phyloP scores from a whole-genome alignment of 306 rosid genomes.

The Carpinus viminea region DNA sequence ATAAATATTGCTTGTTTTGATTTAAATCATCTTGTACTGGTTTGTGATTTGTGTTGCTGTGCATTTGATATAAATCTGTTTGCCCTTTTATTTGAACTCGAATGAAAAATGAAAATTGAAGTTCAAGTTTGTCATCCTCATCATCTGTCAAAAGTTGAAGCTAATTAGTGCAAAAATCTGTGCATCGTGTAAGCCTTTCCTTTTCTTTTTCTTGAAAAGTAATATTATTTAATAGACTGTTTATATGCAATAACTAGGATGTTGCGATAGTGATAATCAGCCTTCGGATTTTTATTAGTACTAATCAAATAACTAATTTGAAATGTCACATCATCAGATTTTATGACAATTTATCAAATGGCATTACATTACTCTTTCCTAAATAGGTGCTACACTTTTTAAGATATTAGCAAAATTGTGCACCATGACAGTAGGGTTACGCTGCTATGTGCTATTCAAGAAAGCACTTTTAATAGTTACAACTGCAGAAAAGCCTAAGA shows the following conservation, averaged over 20 bases:
- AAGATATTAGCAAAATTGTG: background rate
- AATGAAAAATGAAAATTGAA: background rate
- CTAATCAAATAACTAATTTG: no score
- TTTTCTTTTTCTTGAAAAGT: no score
- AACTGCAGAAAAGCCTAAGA: background rate
- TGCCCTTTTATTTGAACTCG: background rate
- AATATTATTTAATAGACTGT: no score
- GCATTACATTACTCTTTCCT: no score
- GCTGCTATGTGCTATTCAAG: background rate
- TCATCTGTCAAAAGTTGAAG: background rate
- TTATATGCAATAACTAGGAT: no score
- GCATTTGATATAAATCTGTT: background rate
- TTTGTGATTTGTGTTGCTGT: background rate
- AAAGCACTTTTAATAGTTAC: background rate
- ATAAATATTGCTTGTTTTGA: background rate
- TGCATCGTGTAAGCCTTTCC: no score
- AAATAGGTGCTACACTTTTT: no score
- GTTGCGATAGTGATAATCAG: no score
- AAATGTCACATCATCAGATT: no score
- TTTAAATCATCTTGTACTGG: background rate
- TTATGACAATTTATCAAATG: no score
- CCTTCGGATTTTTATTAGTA: no score
- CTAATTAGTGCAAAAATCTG: background rate
- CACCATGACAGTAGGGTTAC: background rate
- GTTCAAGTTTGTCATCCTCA: background rate